Base-by-base conservation (phyloP, 2,329 filamentous ascomycete genomes). In the Aspergillus aculeatinus region DNA sequence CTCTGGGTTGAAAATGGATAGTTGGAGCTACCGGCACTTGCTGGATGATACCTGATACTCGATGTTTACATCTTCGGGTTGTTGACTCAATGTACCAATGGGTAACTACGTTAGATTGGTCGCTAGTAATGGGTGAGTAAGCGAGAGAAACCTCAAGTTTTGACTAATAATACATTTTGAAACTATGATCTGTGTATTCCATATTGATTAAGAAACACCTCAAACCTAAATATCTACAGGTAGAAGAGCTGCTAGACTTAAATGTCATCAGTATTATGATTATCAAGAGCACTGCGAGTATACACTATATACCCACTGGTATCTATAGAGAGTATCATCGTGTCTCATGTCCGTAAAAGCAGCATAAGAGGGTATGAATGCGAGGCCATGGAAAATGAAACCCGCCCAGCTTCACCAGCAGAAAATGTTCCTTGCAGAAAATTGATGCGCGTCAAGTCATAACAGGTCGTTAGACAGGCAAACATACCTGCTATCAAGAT, bases 401-500 rank as follows among this genome's bases (percentile, higher is more conserved):
- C 6, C 9, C 48, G 3, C 21, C 48, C 21, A 23, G n/a, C 14
- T 5, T 23, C 48, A 29, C 14, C 23, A 12, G 21, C 25, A 23
- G 35, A 4, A 53, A 39, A 52, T 35, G 23, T 31, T 29, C 23
- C 29, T 19, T 35, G 21, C 33, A 29, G 16, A 51, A 56, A 21
- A 55, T 49, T 39, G 51, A 58, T 60, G 29, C 31, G n/a, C 21
- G 27, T 29, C 39, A 19, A 56, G 44, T 27, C 27, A 12, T 31
- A 7, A 44, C 4, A 44, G 16, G 39, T 44, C 39, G 39, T 35
- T 25, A 48, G 33, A 23, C 29, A 52, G 44, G 33, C 35, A 51
- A 7, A 21, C 7, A 27, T 19, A 19, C 16, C 12, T 31, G 14
- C 39, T 23, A 14, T 60, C 21, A 58, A 23, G 50, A 59, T 5